Conservation (phyloP, 352 stramenopile species). For the Pythium myriotylum region DNA sequence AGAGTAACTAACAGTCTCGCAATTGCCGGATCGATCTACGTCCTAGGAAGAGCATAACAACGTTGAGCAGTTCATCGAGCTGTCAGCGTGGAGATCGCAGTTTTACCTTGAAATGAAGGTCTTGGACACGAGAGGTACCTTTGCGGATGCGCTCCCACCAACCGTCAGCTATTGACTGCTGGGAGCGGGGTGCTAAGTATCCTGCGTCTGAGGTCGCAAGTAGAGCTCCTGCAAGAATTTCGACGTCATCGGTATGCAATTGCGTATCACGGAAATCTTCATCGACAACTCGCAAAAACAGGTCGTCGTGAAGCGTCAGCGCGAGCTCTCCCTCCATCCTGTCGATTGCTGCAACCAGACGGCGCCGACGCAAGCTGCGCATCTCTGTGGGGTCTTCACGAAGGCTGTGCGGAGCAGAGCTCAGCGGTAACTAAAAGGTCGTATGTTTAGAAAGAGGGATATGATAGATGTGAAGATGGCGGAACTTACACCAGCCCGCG, state of each 20-base stretch:
- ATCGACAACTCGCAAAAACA: neutral
- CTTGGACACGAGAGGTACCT: constrained; percentile 2
- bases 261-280: constrained; percentile 7
- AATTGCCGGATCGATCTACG: neutral
- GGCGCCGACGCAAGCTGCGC: neutral
- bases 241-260: neutral
- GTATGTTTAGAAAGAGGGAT: neutral
- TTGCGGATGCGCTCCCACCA: constrained; percentile 12
- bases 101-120: constrained; percentile 6
- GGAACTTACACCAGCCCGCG: constrained; percentile 7
- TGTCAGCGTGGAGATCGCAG: neutral
- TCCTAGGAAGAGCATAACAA: neutral
- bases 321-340: neutral
- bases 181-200: constrained; percentile 2
- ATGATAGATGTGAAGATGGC: neutral
- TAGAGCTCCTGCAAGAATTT: neutral
- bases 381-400: neutral
- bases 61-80: neutral
- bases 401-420: neutral
- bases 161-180: neutral
- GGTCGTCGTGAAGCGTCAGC: neutral
- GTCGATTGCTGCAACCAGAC: neutral
- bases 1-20: constrained; percentile 5
- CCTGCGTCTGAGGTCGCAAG: constrained; percentile 1
- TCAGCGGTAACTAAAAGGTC: neutral